These are phyloP conservation scores for Pseudogymnoascus pannorum DNA, from an alignment of 2,329 filamentous ascomycete species.

Conservation along the genomic window DNA sequence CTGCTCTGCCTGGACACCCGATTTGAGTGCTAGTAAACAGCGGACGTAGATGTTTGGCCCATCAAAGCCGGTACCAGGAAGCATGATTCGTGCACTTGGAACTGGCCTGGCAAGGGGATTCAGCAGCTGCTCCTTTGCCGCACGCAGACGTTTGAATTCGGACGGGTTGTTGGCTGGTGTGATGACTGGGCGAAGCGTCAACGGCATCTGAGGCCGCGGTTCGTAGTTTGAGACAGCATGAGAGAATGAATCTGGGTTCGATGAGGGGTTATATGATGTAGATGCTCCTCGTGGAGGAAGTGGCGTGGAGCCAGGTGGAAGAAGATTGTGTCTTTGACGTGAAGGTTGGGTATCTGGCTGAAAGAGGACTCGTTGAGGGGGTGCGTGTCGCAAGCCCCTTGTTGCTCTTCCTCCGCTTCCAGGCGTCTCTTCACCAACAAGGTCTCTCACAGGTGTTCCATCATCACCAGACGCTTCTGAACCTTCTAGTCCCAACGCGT, in stretches of 20 bases:
- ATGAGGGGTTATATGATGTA: constrained; percentile 43
- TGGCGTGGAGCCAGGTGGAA: constrained; percentile 29
- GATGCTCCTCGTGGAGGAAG: constrained; percentile 31
- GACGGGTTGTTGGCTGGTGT: constrained; percentile 68
- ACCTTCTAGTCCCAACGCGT: constrained; percentile 47
- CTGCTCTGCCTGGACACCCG: constrained; percentile 71
- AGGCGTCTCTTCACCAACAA: constrained; percentile 41
- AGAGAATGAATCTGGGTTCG: constrained; percentile 49
- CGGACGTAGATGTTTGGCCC: constrained; percentile 88
- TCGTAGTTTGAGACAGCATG: constrained; percentile 62
- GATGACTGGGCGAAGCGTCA: constrained; percentile 64
- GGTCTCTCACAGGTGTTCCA: constrained; percentile 49
- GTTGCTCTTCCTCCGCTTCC: constrained; percentile 50
- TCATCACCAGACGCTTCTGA: constrained; percentile 54
- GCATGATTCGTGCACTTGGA: constrained; percentile 44
- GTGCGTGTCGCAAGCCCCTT: constrained; percentile 69
- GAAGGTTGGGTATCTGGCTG: constrained; percentile 67
- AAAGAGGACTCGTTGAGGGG: constrained; percentile 75
- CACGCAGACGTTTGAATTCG: constrained; percentile 54
- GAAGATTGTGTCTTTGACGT: constrained; percentile 54
- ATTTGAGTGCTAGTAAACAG: constrained; percentile 76
- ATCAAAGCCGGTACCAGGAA: constrained; percentile 56
- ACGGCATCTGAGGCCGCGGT: constrained; percentile 52
- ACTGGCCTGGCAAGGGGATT: constrained; percentile 34
- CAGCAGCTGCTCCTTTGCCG: constrained; percentile 32